These are phyloP conservation scores for Diutina catenulata DNA, from an alignment of 1,139 yeast genomes.

Conservation along the genomic window DNA sequence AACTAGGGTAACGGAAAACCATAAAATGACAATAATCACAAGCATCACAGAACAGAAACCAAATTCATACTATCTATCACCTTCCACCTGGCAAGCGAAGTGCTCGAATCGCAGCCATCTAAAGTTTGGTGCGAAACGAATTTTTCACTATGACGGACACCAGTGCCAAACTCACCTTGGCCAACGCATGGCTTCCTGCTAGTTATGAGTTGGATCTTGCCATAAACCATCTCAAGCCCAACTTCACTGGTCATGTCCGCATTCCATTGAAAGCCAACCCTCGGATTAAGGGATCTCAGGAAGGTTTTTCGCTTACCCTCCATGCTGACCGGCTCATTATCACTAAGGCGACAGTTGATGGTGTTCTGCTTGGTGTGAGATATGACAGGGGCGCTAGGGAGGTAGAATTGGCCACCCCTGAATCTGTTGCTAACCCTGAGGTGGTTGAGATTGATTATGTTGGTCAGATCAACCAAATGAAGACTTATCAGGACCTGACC, in stretches of 20 bases:
- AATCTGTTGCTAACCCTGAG: background rate
- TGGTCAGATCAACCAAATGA: slow-evolving; percentile 45
- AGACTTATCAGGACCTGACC: slow-evolving; percentile 45
- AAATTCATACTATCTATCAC: too few relatives aligned
- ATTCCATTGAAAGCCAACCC: slow-evolving; percentile 21
- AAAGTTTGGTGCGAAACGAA: too few relatives aligned
- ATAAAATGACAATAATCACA: too few relatives aligned
- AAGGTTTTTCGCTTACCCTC: slow-evolving; percentile 18
- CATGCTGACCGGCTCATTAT: slow-evolving; percentile 32
- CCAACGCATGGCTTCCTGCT: slow-evolving; percentile 28
- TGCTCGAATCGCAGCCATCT: too few relatives aligned
- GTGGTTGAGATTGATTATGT: slow-evolving; percentile 20
- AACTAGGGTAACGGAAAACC: too few relatives aligned
- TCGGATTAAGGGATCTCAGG: slow-evolving; percentile 14
- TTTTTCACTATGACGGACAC: too few relatives aligned
- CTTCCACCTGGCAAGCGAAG: too few relatives aligned
- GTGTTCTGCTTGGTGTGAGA: slow-evolving; percentile 5
- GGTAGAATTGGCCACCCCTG: slow-evolving; percentile 14
- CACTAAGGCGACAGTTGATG: slow-evolving; percentile 14
- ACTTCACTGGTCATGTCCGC: slow-evolving; percentile 36
- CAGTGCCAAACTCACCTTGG: slow-evolving; percentile 11
- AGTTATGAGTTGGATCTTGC: slow-evolving; percentile 30
- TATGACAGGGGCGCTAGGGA: slow-evolving; percentile 29
- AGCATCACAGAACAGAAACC: too few relatives aligned
- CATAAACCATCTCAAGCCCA: slow-evolving; percentile 40